phyloP scores from a whole-genome alignment of 805 yeast genomes.

The Teunomyces barrocoloradensis region DNA sequence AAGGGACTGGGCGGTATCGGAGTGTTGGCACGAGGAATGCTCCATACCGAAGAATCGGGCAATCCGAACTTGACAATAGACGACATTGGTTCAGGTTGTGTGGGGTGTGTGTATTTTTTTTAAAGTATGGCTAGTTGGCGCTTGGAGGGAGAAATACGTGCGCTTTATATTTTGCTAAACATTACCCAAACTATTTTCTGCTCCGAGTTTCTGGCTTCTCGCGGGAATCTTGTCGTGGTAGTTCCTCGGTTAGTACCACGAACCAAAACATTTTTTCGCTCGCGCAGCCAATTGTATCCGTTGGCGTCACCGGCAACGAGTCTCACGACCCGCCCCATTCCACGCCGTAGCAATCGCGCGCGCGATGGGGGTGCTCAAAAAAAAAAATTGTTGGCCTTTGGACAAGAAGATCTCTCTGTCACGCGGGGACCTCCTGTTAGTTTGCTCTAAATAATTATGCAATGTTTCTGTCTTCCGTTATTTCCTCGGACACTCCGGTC shows the following conservation, averaged over 20 bases:
- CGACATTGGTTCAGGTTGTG: conserved; percentile 2
- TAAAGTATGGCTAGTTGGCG: too few species aligned
- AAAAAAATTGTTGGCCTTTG: too few species aligned
- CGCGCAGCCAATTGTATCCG: neutral
- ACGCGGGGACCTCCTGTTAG: too few species aligned
- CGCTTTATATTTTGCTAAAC: conserved; percentile 1
- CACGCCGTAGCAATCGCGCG: too few species aligned
- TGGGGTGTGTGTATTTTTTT: neutral
- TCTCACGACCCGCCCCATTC: too few species aligned
- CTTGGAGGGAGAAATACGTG: neutral
- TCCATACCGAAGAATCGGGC: conserved; percentile 32
- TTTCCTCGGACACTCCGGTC: too few species aligned
- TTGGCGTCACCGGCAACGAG: neutral
- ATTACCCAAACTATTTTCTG: neutral
- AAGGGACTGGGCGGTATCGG: conserved; percentile 38
- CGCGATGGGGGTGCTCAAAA: too few species aligned
- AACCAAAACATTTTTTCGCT: neutral
- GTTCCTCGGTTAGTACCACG: neutral
- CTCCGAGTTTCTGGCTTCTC: neutral
- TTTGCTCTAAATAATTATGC: too few species aligned
- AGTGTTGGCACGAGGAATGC: conserved; percentile 26
- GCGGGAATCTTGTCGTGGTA: neutral
- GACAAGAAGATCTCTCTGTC: too few species aligned
- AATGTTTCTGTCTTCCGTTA: too few species aligned
- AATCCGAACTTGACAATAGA: conserved; percentile 30